A percentile compares a stretch with the other conserved stretches of the same genome.
Conservation (phyloP, 2,329 filamentous ascomycete species). For the Penicillium olsonii region DNA sequence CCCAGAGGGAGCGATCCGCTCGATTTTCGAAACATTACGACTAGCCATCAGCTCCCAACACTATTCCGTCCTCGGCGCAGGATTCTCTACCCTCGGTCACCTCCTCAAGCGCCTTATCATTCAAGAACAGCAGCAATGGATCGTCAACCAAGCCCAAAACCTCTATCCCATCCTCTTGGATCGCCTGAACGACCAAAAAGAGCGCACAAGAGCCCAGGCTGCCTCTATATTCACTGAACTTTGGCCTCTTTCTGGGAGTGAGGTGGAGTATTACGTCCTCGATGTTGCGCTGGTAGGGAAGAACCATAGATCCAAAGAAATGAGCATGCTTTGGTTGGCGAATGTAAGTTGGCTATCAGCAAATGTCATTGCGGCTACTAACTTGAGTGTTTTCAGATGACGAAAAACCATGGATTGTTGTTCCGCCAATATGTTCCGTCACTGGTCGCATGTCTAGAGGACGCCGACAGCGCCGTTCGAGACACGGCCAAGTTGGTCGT, state of each 20-base stretch:
- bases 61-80: constrained; percentile 74
- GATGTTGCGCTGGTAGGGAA: constrained; percentile 76
- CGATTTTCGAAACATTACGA: constrained; percentile 80
- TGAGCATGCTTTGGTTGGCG: constrained; percentile 80
- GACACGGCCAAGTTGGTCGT: constrained; percentile 81
- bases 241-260: constrained; percentile 66
- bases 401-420: constrained; percentile 73
- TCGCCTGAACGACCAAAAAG: constrained; percentile 83
- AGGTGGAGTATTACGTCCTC: constrained; percentile 79
- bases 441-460: constrained; percentile 84
- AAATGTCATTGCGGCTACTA: constrained; percentile 6
- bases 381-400: constrained; percentile 61
- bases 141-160: constrained; percentile 67
- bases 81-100: constrained; percentile 85
- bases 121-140: constrained; percentile 74
- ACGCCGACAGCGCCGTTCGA: constrained; percentile 83
- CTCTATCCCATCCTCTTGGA: constrained; percentile 78
- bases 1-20: constrained; percentile 67
- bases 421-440: constrained; percentile 82
- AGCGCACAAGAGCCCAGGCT: constrained; percentile 76
- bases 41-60: constrained; percentile 75
- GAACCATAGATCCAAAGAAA: constrained; percentile 81
- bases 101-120: constrained; percentile 81
- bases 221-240: constrained; percentile 75
- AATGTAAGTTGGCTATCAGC: constrained; percentile 54